phyloP scores from a whole-genome alignment of 768 basidiomycete species.

The Tricholoma sp. region DNA sequence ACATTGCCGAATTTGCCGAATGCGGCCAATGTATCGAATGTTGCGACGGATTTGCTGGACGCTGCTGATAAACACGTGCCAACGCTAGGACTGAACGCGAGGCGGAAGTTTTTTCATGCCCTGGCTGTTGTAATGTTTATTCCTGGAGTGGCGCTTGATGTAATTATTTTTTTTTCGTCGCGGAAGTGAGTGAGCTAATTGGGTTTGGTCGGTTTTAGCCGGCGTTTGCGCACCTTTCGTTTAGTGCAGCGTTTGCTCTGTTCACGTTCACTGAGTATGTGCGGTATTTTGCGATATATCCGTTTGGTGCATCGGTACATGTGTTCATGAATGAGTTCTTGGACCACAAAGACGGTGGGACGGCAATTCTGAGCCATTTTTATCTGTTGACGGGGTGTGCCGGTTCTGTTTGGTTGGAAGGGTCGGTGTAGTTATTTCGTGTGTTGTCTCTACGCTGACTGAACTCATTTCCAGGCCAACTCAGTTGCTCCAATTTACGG shows the following conservation, averaged over 20 bases:
- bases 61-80: slow-evolving; percentile 90
- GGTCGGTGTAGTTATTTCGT: slow-evolving; percentile 43
- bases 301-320: slow-evolving; percentile 89
- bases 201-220: slow-evolving; percentile 49
- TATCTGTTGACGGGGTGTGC: slow-evolving; percentile 96
- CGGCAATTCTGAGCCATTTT: slow-evolving; percentile 96
- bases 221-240: slow-evolving; percentile 92
- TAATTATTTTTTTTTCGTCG: slow-evolving; percentile 37
- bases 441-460: slow-evolving; percentile 1
- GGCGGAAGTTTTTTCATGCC: slow-evolving; percentile 96
- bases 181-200: slow-evolving; percentile 9
- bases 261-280: slow-evolving; percentile 98
- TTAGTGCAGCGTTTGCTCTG: slow-evolving; percentile 90
- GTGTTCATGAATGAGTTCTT: slow-evolving; percentile 97
- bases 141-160: slow-evolving; percentile 90
- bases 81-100: slow-evolving; percentile 83
- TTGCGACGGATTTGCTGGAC: slow-evolving; percentile 67
- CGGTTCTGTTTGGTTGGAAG: slow-evolving; percentile 91
- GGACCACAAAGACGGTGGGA: slow-evolving; percentile 91
- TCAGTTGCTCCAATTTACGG: slow-evolving; percentile 61
- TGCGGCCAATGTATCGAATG: slow-evolving; percentile 48
- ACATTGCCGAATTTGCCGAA: slow-evolving; percentile 37
- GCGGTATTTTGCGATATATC: slow-evolving; percentile 97
- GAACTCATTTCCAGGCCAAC: slow-evolving; percentile 29
- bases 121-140: slow-evolving; percentile 95